Evolutionary conservation across 805 yeast genomes (phyloP).

Genomic region (Isabelozyma gotoi): DNA sequence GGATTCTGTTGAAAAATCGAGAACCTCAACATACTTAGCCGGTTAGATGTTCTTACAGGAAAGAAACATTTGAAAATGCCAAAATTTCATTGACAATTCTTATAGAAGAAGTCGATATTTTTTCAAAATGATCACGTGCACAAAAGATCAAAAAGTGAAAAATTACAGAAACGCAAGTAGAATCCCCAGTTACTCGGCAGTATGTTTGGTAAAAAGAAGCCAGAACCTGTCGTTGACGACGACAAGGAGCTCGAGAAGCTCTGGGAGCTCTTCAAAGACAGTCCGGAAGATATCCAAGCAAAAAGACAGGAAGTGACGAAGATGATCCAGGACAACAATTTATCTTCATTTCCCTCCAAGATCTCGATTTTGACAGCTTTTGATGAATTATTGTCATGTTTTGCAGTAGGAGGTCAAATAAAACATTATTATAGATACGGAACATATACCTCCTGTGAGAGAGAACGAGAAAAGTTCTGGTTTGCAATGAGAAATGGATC

Average conservation of each 20-base stretch:
- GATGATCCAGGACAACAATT: conserved; percentile 17
- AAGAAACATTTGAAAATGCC: no score
- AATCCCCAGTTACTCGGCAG: no score
- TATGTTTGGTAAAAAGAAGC: background rate
- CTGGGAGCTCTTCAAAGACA: conserved; percentile 31
- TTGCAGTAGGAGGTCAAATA: conserved; percentile 87
- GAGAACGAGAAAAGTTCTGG: conserved; percentile 71
- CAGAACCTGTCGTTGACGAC: conserved; percentile 8
- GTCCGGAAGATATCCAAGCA: conserved; percentile 24
- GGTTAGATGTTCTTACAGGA: no score
- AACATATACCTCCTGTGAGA: conserved; percentile 66
- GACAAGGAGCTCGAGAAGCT: conserved; percentile 27
- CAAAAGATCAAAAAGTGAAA: no score
- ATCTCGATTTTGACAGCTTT: conserved; percentile 64
- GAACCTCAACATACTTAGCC: no score
- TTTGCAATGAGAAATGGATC: conserved; percentile 68
- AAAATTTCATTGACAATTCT: no score
- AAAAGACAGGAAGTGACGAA: conserved; percentile 21
- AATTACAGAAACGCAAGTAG: no score
- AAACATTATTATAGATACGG: conserved; percentile 85
- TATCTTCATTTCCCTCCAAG: conserved; percentile 28
- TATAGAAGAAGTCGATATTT: no score
- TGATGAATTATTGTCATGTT: conserved; percentile 83
- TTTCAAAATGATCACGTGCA: no score
- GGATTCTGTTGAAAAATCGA: no score